Evolutionary conservation across 495 filamentous ascomycete species (phyloP), one percentile per base, ranked within the genome.

Genomic region (Penicillium goetzii): DNA sequence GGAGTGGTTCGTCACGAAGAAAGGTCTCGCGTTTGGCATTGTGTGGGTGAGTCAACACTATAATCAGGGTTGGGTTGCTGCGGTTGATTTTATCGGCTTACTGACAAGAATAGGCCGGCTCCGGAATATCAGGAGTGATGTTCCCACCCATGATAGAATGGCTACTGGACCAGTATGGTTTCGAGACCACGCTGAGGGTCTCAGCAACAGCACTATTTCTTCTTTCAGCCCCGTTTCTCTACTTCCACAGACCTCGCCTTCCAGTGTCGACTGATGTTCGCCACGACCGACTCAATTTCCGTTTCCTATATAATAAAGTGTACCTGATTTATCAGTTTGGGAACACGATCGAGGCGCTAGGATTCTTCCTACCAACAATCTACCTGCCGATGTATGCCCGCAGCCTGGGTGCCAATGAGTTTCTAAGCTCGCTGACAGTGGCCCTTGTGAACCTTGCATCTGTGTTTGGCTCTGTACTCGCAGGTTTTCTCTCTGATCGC

Each of bases 401-500:
- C 70, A 67, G 59, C 21, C 72, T 87, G 6, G 71, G 74, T 19
- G 74, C 77, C 6, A 72, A 65, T 11, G 40, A 72, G 30, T 66
- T 78, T 23, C 61, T 75, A 11, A 65, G 75, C 4, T 76, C 82
- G 3, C 53, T 85, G 32, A 78, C 81, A 0, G 69, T 87, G 17
- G 67, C 81, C 7, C 66, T 87, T 11, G 52, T 87, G 51, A 87
- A 87, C 67, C 67, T 81, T 6, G 72, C 84, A 2, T 71, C 75
- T 0, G 81, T 85, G 7, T 68, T 86, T 38, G 84, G 87, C 19
- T 80, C 74, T 55, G 68, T 91, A 0, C 59, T 79, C 41, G 81
- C 86, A 71, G 87, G 89, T 3, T 68, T 70, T 23, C 74, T 89
- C 12, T 78, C 78, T 21, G 87, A 90, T 64, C 72, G 79, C 6